phyloP scores from a whole-genome alignment of 2,329 filamentous ascomycete species.

The Fragosphaeria purpurea region DNA sequence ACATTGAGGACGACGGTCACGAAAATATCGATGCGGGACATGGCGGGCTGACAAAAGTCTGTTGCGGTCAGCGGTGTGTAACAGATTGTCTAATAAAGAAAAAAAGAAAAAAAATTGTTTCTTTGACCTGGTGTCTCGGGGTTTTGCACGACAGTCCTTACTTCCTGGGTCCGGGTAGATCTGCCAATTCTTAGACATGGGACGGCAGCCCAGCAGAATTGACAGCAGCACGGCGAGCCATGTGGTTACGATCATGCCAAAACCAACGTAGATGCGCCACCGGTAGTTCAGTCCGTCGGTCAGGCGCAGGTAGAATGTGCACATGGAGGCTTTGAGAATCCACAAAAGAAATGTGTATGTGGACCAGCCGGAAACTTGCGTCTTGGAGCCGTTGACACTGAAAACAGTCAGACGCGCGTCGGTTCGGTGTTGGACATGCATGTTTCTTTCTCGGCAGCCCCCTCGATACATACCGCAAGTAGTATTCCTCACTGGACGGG shows the following conservation, averaged over 20 bases:
- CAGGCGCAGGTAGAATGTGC: constrained; percentile 21
- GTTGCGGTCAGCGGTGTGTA: background rate
- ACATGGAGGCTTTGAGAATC: constrained; percentile 20
- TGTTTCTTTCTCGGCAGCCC: too few species aligned
- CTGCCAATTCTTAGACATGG: constrained; percentile 30
- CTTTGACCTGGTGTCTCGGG: too few species aligned
- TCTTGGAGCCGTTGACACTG: constrained; percentile 26
- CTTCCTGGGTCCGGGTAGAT: constrained; percentile 32
- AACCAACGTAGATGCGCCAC: constrained; percentile 23
- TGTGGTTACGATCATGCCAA: constrained; percentile 22
- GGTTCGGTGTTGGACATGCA: too few species aligned
- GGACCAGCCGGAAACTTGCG: constrained; percentile 21
- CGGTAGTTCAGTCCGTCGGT: constrained; percentile 21
- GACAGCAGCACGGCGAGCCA: constrained; percentile 24
- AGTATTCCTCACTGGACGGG: constrained; percentile 19
- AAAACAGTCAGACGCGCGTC: background rate
- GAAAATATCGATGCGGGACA: constrained; percentile 27
- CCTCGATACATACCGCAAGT: constrained; percentile 14
- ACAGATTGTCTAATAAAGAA: background rate
- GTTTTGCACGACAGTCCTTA: constrained; percentile 12
- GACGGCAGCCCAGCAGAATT: constrained; percentile 25
- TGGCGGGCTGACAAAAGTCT: constrained; percentile 29
- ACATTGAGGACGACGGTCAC: constrained; percentile 29
- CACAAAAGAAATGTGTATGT: constrained; percentile 19
- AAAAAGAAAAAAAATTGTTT: background rate